Evolutionary conservation across 345 rosid genomes (phyloP).

Genomic region (Populus alba): DNA sequence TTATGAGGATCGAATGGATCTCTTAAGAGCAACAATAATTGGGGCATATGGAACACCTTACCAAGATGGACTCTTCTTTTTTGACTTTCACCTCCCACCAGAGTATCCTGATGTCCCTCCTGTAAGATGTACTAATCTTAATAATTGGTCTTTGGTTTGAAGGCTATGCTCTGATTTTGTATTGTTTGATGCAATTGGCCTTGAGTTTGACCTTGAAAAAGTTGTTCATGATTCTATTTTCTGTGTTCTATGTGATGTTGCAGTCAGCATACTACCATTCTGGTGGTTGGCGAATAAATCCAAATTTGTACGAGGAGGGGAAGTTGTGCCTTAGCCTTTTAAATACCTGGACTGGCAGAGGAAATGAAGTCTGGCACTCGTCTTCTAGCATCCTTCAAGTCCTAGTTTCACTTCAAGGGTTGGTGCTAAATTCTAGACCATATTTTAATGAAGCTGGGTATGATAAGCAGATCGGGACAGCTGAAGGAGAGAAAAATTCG

Average conservation of each 20-base stretch:
- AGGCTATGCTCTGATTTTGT: neutral
- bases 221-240: slow-evolving; percentile 5
- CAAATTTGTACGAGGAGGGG: slow-evolving; percentile 92
- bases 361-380: slow-evolving; percentile 98
- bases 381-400: slow-evolving; percentile 99
- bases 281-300: slow-evolving; percentile 97
- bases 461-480: slow-evolving; percentile 88
- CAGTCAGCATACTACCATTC: slow-evolving; percentile 96
- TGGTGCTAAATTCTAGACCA: slow-evolving; percentile 92
- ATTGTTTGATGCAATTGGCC: neutral
- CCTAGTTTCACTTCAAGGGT: slow-evolving; percentile 93
- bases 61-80: slow-evolving; percentile 98
- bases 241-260: slow-evolving; percentile 15
- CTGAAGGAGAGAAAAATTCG: slow-evolving; percentile 97
- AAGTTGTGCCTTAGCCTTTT: slow-evolving; percentile 98
- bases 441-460: slow-evolving; percentile 99
- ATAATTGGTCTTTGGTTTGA: neutral
- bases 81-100: slow-evolving; percentile 88
- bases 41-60: slow-evolving; percentile 98
- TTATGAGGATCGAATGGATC: slow-evolving; percentile 95
- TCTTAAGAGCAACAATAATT: slow-evolving; percentile 80
- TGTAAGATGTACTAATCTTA: slow-evolving; percentile 40
- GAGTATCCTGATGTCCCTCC: slow-evolving; percentile 90
- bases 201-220: neutral
- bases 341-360: slow-evolving; percentile 95